Conservation (phyloP, 2,329 filamentous ascomycete species). For the Diplodia corticola region DNA sequence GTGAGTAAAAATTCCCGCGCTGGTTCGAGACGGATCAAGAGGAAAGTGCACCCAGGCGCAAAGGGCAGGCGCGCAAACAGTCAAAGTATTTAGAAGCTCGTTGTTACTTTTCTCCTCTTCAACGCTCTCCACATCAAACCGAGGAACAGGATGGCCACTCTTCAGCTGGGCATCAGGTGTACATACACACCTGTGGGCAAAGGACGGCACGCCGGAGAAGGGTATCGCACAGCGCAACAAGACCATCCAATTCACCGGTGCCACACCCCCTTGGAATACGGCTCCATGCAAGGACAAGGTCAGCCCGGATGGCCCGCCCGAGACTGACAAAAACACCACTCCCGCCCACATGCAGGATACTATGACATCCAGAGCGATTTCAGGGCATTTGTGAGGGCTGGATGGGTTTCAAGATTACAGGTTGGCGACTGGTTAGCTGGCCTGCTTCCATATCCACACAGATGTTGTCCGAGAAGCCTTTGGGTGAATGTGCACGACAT, state of each 20-base stretch:
- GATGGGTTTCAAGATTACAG: not conserved
- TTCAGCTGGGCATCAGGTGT: not conserved
- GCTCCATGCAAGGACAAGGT: not conserved
- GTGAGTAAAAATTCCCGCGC: too few species aligned
- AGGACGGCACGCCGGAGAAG: not conserved
- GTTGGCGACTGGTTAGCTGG: not conserved
- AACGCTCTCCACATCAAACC: not conserved
- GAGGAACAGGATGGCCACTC: not conserved
- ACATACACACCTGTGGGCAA: too few species aligned
- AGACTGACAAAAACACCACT: not conserved
- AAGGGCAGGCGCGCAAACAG: too few species aligned
- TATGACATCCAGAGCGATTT: not conserved
- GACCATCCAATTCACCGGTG: not conserved
- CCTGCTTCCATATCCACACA: not conserved
- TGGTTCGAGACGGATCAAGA: too few species aligned
- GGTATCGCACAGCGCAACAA: not conserved
- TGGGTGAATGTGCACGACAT: too few species aligned
- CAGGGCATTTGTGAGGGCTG: not conserved
- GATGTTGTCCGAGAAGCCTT: too few species aligned
- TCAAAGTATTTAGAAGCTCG: too few species aligned
- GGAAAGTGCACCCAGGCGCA: too few species aligned
- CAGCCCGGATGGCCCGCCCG: not conserved
- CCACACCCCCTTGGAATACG: not conserved
- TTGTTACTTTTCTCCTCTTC: not conserved
- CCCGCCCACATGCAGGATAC: not conserved